phyloP scores from a whole-genome alignment of 2,329 filamentous ascomycete genomes.

The Verticillium dahliae region DNA sequence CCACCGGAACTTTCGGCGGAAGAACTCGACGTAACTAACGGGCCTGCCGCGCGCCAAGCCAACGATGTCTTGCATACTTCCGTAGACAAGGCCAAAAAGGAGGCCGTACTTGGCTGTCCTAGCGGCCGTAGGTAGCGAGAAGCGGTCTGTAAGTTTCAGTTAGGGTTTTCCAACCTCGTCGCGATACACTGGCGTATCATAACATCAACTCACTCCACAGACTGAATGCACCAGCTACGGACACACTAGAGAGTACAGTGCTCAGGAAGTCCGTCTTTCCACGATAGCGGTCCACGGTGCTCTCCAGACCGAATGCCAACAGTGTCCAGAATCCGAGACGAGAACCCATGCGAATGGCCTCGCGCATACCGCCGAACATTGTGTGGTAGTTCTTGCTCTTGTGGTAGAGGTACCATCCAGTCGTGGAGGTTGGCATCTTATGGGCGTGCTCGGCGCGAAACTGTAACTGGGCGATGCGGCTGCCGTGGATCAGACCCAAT shows the following conservation, averaged over 20 bases:
- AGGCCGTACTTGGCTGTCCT: constrained; percentile 76
- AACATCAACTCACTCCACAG: constrained; percentile 60
- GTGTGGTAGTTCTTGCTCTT: constrained; percentile 94
- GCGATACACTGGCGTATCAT: constrained; percentile 1
- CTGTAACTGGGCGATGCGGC: constrained; percentile 66
- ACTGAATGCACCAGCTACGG: constrained; percentile 81
- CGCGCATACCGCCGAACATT: constrained; percentile 68
- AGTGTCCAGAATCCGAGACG: constrained; percentile 67
- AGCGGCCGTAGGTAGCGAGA: constrained; percentile 70
- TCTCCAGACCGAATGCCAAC: constrained; percentile 75
- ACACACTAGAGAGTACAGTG: constrained; percentile 75
- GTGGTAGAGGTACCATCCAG: constrained; percentile 97
- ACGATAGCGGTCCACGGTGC: constrained; percentile 71
- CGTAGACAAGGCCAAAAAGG: constrained; percentile 72
- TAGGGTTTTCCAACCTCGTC: neutral
- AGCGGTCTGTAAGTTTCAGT: constrained; percentile 51
- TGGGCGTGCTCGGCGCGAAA: constrained; percentile 97
- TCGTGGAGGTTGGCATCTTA: constrained; percentile 73
- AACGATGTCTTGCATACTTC: constrained; percentile 71
- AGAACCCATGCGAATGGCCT: constrained; percentile 69
- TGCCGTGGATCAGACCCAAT: constrained; percentile 67
- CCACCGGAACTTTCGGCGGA: constrained; percentile 24
- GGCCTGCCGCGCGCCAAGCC: constrained; percentile 63
- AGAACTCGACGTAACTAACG: constrained; percentile 68
- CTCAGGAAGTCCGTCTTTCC: constrained; percentile 69